phyloP scores from a whole-genome alignment of 768 basidiomycete species.

The Gyrodon lividus region DNA sequence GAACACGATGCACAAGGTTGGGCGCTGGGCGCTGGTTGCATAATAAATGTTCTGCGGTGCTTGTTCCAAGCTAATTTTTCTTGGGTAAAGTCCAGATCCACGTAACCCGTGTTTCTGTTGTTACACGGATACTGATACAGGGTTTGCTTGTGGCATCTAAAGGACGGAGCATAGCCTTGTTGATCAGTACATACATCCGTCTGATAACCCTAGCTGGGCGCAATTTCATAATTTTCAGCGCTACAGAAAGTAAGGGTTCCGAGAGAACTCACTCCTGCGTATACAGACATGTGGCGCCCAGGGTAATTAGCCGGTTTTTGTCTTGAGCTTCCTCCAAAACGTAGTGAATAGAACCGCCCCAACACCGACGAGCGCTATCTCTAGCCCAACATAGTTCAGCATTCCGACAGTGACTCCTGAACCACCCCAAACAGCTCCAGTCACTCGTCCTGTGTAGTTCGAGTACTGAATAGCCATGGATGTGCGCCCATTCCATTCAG shows the following conservation, averaged over 20 bases:
- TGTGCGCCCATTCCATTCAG: slow-evolving; percentile 55
- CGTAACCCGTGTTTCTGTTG: no score
- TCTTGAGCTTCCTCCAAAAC: slow-evolving; percentile 64
- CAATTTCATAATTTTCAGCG: no score
- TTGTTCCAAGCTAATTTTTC: no score
- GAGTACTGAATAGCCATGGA: slow-evolving; percentile 65
- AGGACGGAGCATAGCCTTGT: no score
- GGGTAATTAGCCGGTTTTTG: slow-evolving; percentile 50
- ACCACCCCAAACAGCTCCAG: slow-evolving; percentile 69
- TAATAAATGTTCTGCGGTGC: no score
- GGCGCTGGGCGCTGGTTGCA: no score
- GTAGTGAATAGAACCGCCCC: slow-evolving; percentile 53
- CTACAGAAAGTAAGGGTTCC: neutral
- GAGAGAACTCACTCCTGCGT: neutral
- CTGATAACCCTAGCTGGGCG: no score
- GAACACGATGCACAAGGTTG: no score
- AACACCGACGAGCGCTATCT: slow-evolving; percentile 59
- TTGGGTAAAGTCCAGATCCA: no score
- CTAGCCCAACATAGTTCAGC: slow-evolving; percentile 55
- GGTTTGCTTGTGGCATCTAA: no score
- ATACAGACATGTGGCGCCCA: neutral
- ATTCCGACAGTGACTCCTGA: slow-evolving; percentile 55
- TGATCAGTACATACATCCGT: no score
- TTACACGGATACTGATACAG: no score
- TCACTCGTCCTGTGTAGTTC: slow-evolving; percentile 63